These are phyloP conservation scores for Cadophora sp. DNA, from an alignment of 2,329 filamentous ascomycete species.

Conservation along the genomic window DNA sequence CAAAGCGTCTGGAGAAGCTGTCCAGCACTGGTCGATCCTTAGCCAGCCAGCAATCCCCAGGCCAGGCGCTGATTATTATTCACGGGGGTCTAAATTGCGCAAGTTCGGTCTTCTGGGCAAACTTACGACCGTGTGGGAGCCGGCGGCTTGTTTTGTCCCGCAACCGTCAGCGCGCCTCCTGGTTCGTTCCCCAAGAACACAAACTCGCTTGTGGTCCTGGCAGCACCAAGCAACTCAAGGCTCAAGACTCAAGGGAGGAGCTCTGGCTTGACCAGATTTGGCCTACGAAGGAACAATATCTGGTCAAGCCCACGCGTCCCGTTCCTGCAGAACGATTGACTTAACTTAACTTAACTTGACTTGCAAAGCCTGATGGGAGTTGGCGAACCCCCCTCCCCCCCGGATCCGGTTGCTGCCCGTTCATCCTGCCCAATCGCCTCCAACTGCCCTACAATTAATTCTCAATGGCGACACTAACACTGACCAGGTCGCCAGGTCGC, in stretches of 20 bases:
- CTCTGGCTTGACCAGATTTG: background rate
- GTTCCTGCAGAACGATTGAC: background rate
- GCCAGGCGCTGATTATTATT: background rate
- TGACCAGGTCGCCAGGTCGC: too few relatives aligned
- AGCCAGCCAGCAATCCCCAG: background rate
- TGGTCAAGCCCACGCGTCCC: conserved; percentile 3
- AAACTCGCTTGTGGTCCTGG: background rate
- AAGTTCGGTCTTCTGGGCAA: conserved; percentile 4
- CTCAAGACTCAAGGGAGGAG: background rate
- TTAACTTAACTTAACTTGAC: too few relatives aligned
- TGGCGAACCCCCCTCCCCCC: background rate
- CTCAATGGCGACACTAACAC: background rate
- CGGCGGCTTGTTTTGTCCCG: conserved; percentile 9
- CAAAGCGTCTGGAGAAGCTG: background rate
- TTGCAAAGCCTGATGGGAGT: background rate
- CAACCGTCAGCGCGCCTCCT: background rate
- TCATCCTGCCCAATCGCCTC: conserved; percentile 10
- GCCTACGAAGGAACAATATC: background rate
- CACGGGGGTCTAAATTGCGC: background rate
- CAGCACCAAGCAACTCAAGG: too few relatives aligned
- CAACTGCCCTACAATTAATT: background rate
- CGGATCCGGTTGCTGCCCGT: conserved; percentile 4
- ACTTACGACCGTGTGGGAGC: conserved; percentile 5
- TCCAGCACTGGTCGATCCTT: background rate
- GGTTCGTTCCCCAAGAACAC: background rate